These are phyloP conservation scores for Starmerella floricola DNA, from an alignment of 805 yeast species.

Conservation along the genomic window DNA sequence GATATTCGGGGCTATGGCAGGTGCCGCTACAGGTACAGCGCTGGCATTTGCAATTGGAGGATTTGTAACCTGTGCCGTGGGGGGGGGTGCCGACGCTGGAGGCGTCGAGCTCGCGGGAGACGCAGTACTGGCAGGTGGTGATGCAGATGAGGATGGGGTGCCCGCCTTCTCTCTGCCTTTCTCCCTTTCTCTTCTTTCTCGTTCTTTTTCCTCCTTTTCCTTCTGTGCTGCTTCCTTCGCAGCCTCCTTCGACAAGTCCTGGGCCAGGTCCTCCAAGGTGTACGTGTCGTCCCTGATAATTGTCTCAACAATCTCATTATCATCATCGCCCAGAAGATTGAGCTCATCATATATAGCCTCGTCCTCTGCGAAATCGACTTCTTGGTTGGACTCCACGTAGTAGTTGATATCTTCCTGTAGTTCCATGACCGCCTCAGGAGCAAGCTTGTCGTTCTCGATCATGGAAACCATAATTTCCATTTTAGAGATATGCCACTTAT, in stretches of 20 bases:
- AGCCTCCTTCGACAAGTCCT: slow-evolving; percentile 27
- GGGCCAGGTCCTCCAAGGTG: slow-evolving; percentile 30
- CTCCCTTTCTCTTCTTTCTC: slow-evolving; percentile 21
- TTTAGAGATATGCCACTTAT: slow-evolving; percentile 63
- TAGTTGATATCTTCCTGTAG: slow-evolving; percentile 83
- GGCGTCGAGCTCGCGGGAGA: too few relatives aligned
- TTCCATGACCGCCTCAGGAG: slow-evolving; percentile 60
- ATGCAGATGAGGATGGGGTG: slow-evolving; percentile 16
- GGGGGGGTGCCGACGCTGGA: too few relatives aligned
- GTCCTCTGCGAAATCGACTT: slow-evolving; percentile 84
- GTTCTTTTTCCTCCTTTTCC: slow-evolving; percentile 14
- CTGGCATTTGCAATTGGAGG: too few relatives aligned
- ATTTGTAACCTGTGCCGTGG: too few relatives aligned
- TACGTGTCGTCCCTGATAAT: slow-evolving; percentile 26
- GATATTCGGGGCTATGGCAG: neutral
- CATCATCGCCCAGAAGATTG: slow-evolving; percentile 50
- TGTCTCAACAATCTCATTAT: slow-evolving; percentile 35
- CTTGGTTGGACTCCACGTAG: slow-evolving; percentile 87
- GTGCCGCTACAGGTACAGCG: slow-evolving; percentile 12
- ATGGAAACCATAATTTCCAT: slow-evolving; percentile 67
- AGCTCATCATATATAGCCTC: slow-evolving; percentile 84
- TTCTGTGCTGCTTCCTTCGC: slow-evolving; percentile 26
- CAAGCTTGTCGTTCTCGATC: slow-evolving; percentile 68
- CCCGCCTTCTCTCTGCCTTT: slow-evolving; percentile 18
- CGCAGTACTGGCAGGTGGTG: neutral